Evolutionary conservation across 345 rosid species (phyloP), one percentile per base, ranked within the genome.

Genomic region (Acer campestre): DNA sequence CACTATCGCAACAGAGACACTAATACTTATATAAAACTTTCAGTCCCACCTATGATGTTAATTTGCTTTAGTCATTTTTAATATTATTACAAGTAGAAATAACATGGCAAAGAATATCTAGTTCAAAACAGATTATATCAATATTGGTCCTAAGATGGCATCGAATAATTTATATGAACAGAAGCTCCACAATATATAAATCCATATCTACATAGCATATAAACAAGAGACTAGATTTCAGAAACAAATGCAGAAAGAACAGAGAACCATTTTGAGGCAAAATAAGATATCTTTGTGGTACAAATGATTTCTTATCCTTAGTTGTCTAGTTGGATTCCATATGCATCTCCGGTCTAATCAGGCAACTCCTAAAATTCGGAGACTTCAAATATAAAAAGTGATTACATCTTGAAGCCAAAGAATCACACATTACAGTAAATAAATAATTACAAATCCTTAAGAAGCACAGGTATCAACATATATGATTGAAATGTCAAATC

Each of bases 1-100:
- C 23, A 58, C 61, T 18, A 59, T 58, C 14, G 10, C 9, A 61
- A 35, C 42, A 38, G 20, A 38, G 5, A 48, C 38, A 42, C 31
- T 35, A 12, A 72, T 10, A 55, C 53, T 4, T 35, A 38, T 12
- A n/a, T 3, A 20, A 49, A 46, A 0, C 7, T 58, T 61, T 74
- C 69, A 62, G 22, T 62, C 27, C 16, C 53, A 69, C 27, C 49
- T 20, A 78, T 31, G 18, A 59, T 29, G 17, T 35, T 7, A 59
- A 23, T 59, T 62, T 72, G 14, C 40, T 31, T 66, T 65, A 58
- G 73, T 71, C 66, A 67, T 61, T 72, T 48, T 51, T 67, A 6
- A 0, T 23, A 53, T 20, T 7, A 64, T 40, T 14, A 29, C 14
- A 11, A 64, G 68, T 53, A 25, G 61, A 49, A 51, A 68, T 38